Evolutionary conservation across 495 filamentous ascomycete genomes (phyloP), one percentile per base, ranked within the genome.

Genomic region (Niebla homalea): DNA sequence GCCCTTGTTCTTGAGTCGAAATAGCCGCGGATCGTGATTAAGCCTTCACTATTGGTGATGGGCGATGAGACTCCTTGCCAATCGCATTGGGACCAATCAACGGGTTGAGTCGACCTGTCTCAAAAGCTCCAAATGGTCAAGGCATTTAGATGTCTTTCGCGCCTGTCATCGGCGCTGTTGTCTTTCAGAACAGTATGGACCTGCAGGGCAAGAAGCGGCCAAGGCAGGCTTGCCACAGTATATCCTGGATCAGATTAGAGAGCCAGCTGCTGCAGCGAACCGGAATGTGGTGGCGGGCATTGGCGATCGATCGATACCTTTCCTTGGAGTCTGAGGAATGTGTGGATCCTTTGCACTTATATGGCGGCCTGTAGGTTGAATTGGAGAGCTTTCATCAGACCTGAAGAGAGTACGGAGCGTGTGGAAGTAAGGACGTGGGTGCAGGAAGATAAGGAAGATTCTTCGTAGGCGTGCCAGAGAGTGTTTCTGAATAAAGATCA

Each of bases 151-250:
- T 44, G 8, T 36, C 26, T 2, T 18, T 48, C n/a, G 36, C 49
- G 10, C 36, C 43, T 35, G 52, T 54, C 2, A 36, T 92, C 21
- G 88, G 88, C 15, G 77, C 84, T 14, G 84, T 89, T 2, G 78
- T 94, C 25, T 93, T 93, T 61, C 73, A 77, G 53, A 78, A 80
- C 48, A 67, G 76, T 39, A 83, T 84, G 79, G 18, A 42, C 14
- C 44, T 57, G 32, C 70, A 60, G 38, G 58, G 59, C 4, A 36
- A 63, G 0, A 53, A 40, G 2, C 67, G 83, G 2, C 48, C 54
- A 3, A 66, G 5, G 68, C 71, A 12, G 79, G 78, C 2, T 62
- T 80, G 19, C 64, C 67, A 0, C 38, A 55, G 0, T 46, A 55
- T 0, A 16, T 75, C 32, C 54, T 69, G 0, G 48, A 67, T 1